Conservation (phyloP, 768 basidiomycete species). For the Boletus speciosus region DNA sequence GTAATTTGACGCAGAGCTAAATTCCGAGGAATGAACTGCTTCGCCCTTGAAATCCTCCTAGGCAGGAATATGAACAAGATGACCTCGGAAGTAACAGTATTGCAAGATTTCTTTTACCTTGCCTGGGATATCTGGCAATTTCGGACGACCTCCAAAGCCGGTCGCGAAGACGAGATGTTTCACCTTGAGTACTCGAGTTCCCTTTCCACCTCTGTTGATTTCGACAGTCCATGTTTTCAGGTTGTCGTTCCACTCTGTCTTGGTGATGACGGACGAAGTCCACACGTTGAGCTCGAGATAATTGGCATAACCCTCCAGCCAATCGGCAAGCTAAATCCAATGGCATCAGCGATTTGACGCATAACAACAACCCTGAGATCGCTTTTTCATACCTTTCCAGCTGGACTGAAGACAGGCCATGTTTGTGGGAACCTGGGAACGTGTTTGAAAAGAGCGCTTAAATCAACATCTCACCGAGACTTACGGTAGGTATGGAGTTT, state of each 20-base stretch:
- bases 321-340: conserved; percentile 51
- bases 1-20: conserved; percentile 46
- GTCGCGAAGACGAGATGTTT: conserved; percentile 58
- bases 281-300: conserved; percentile 61
- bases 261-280: conserved; percentile 47
- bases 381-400: conserved; percentile 38
- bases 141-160: conserved; percentile 45
- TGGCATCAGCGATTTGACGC: neutral
- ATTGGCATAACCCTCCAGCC: conserved; percentile 61
- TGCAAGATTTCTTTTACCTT: conserved; percentile 27
- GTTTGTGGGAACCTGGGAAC: conserved; percentile 48
- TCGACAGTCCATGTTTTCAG: conserved; percentile 45
- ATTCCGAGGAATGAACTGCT: conserved; percentile 49
- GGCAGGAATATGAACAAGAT: neutral
- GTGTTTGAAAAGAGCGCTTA: neutral
- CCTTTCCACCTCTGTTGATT: conserved; percentile 34
- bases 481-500: conserved; percentile 54
- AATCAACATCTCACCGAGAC: conserved; percentile 11
- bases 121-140: conserved; percentile 44
- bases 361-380: neutral
- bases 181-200: conserved; percentile 34
- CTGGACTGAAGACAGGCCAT: conserved; percentile 54
- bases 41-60: conserved; percentile 54
- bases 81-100: neutral
- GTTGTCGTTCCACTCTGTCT: conserved; percentile 35